A percentile compares a stretch with the other conserved stretches of the same genome.
phyloP scores from a whole-genome alignment of 2,329 filamentous ascomycete genomes.

The Chalaropsis ovoidea region DNA sequence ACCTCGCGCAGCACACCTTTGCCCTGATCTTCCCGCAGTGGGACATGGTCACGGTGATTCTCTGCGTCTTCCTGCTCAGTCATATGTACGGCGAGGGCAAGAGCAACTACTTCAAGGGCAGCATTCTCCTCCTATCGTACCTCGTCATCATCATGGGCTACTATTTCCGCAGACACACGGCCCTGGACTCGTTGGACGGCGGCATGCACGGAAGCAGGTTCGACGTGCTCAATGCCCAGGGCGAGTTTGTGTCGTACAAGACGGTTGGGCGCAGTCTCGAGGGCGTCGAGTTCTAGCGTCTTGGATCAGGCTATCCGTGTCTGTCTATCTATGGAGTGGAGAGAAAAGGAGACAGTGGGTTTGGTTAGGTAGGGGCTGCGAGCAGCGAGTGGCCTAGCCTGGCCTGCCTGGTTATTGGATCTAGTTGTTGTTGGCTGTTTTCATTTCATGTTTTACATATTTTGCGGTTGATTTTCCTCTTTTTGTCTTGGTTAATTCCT shows the following conservation, averaged over 20 bases:
- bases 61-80: conserved; percentile 90
- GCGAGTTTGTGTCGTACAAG: conserved; percentile 43
- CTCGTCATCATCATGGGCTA: conserved; percentile 86
- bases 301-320: neutral
- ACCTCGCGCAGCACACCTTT: conserved; percentile 54
- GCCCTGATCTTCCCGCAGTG: conserved; percentile 93
- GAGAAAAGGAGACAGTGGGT: neutral
- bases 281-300: conserved; percentile 30
- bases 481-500: conserved; percentile 9
- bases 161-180: conserved; percentile 61
- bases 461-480: neutral
- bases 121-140: conserved; percentile 85
- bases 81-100: conserved; percentile 98
- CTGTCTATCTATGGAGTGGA: neutral
- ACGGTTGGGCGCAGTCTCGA: conserved; percentile 42
- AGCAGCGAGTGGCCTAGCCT: too few relatives aligned
- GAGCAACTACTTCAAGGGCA: conserved; percentile 99
- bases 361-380: neutral
- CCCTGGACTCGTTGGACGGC: conserved; percentile 30
- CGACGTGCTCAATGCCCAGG: conserved; percentile 44
- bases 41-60: conserved; percentile 95
- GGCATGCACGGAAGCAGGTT: conserved; percentile 38
- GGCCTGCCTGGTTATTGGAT: neutral
- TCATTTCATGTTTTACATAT: too few relatives aligned
- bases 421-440: neutral